phyloP scores from a whole-genome alignment of 306 rosid species.

The Trifolium subterraneum region DNA sequence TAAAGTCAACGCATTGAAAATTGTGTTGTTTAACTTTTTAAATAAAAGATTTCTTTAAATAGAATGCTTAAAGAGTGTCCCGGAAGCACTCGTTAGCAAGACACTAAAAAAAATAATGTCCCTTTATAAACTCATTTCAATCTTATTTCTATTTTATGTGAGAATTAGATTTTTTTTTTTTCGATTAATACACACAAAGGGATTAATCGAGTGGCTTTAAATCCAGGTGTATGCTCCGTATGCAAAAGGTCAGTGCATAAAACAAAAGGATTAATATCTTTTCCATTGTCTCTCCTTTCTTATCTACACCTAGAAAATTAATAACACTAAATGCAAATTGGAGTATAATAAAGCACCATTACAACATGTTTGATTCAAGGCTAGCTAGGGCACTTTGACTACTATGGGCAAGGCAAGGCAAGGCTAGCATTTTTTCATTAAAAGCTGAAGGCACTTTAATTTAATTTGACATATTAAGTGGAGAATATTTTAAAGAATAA shows the following conservation, averaged over 20 bases:
- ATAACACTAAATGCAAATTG: slow-evolving; percentile 21
- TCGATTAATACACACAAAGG: background rate
- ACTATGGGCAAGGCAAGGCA: background rate
- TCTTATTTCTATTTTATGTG: too few species aligned
- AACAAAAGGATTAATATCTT: background rate
- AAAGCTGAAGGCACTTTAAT: slow-evolving; percentile 36
- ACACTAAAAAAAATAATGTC: too few species aligned
- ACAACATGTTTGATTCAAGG: slow-evolving; percentile 39
- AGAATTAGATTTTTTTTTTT: too few species aligned
- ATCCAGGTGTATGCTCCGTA: slow-evolving; percentile 13
- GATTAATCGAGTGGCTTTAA: background rate
- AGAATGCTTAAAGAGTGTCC: too few species aligned
- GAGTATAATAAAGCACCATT: slow-evolving; percentile 31
- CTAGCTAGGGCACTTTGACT: slow-evolving; percentile 38
- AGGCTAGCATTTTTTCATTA: slow-evolving; percentile 24
- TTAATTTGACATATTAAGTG: slow-evolving; percentile 26
- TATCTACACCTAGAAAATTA: background rate
- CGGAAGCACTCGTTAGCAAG: too few species aligned
- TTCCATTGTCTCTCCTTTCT: background rate
- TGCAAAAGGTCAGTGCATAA: background rate
- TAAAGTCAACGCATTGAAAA: too few species aligned
- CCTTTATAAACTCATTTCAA: too few species aligned
- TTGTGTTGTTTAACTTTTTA: too few species aligned
- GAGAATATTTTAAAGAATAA: slow-evolving; percentile 47
- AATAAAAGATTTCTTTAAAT: too few species aligned